phyloP scores from a whole-genome alignment of 768 basidiomycete genomes.

The Leccinum pellstonianum region DNA sequence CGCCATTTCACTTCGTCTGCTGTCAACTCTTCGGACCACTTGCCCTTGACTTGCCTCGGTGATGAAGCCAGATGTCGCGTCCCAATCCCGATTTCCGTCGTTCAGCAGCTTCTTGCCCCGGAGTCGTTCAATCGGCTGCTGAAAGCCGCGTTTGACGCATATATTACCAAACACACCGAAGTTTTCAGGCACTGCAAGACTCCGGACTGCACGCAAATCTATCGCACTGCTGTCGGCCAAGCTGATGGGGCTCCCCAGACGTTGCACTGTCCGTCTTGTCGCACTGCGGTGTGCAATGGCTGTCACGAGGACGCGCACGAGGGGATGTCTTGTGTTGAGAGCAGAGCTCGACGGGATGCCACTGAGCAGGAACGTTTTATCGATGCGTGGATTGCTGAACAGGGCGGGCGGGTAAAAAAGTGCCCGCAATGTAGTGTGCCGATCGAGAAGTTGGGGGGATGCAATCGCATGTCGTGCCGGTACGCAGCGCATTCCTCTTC shows the following conservation, averaged over 20 bases:
- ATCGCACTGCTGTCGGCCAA: constrained; percentile 44
- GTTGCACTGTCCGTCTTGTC: constrained; percentile 68
- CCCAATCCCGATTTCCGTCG: constrained; percentile 50
- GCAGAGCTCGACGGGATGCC: constrained; percentile 29
- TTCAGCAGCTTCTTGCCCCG: constrained; percentile 49
- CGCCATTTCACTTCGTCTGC: constrained; percentile 55
- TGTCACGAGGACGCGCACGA: constrained; percentile 66
- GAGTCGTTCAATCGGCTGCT: constrained; percentile 55
- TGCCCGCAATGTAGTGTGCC: constrained; percentile 68
- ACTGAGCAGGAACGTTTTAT: constrained; percentile 51
- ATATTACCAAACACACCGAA: constrained; percentile 55
- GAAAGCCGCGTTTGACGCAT: constrained; percentile 52
- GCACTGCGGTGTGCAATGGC: constrained; percentile 58
- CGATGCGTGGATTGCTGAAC: constrained; percentile 54
- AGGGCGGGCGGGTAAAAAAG: constrained; percentile 57
- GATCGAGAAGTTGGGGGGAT: constrained; percentile 72
- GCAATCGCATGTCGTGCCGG: constrained; percentile 76
- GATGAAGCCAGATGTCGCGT: constrained; percentile 56
- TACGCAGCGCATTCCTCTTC: constrained; percentile 2
- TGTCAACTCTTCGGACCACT: constrained; percentile 46
- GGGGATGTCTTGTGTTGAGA: constrained; percentile 56
- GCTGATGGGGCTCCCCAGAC: constrained; percentile 34
- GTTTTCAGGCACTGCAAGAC: constrained; percentile 76
- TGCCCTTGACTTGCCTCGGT: constrained; percentile 71
- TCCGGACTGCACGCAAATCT: constrained; percentile 73